Conservation (phyloP, 371 early-diverging fungal genomes). For the Mortierella sp. region DNA sequence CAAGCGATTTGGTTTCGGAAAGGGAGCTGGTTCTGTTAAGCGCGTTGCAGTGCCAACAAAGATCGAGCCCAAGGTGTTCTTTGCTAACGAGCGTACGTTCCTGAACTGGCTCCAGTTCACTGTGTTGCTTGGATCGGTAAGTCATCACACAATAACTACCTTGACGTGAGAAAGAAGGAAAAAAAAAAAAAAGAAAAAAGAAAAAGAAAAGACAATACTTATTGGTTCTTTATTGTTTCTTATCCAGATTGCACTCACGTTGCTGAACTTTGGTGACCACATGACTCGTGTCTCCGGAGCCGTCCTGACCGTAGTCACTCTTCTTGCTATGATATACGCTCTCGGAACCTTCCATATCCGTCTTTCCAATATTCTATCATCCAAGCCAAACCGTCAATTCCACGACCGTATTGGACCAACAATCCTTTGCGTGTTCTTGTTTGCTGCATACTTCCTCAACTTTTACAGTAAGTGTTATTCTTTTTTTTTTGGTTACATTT, state of each 20-base stretch:
- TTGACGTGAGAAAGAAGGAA: background rate
- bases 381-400: slow-evolving; percentile 35
- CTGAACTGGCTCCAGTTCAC: slow-evolving; percentile 83
- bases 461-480: slow-evolving; percentile 83
- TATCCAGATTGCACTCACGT: slow-evolving; percentile 65
- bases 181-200: no score
- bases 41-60: slow-evolving; percentile 65
- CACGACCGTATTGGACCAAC: slow-evolving; percentile 75
- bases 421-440: slow-evolving; percentile 87
- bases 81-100: slow-evolving; percentile 98
- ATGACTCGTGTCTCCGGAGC: slow-evolving; percentile 72
- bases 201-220: background rate
- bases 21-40: slow-evolving; percentile 21
- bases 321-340: slow-evolving; percentile 85
- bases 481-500: background rate
- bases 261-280: slow-evolving; percentile 79
- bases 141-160: background rate
- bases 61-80: slow-evolving; percentile 97
- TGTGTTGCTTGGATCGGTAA: slow-evolving; percentile 69
- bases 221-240: slow-evolving; percentile 6
- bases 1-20: slow-evolving; percentile 41
- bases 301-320: slow-evolving; percentile 77
- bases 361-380: slow-evolving; percentile 34
- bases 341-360: slow-evolving; percentile 94
- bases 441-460: slow-evolving; percentile 86